These are phyloP conservation scores for Phytophthora vignae DNA, from an alignment of 352 stramenopile genomes.

Conservation along the genomic window DNA sequence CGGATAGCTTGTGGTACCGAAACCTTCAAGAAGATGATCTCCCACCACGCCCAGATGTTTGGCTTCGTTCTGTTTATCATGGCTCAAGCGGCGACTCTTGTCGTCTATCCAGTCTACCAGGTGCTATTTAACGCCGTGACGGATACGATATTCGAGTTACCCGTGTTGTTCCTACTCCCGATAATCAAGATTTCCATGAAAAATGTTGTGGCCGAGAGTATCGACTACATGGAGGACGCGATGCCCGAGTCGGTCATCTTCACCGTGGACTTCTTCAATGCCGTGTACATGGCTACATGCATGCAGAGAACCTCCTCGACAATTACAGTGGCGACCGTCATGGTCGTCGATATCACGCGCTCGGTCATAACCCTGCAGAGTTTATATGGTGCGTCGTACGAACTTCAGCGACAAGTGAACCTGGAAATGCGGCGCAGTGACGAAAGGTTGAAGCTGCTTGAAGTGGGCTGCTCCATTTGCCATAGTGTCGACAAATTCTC, in stretches of 20 bases:
- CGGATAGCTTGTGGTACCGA: slow-evolving; percentile 5
- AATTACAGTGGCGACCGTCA: background rate
- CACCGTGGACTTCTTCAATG: slow-evolving; percentile 29
- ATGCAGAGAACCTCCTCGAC: slow-evolving; percentile 21
- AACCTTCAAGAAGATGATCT: slow-evolving; percentile 18
- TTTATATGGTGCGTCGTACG: background rate
- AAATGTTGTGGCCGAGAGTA: slow-evolving; percentile 26
- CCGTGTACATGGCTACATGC: slow-evolving; percentile 17
- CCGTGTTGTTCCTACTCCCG: slow-evolving; percentile 16
- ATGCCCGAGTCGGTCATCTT: slow-evolving; percentile 43
- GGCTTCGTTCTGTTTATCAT: slow-evolving; percentile 24
- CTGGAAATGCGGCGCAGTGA: background rate
- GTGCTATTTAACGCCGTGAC: slow-evolving; percentile 17
- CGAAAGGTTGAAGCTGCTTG: background rate
- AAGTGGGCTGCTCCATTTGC: slow-evolving; percentile 20
- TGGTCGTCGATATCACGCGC: slow-evolving; percentile 6
- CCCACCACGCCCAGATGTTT: slow-evolving; percentile 17
- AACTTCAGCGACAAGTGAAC: too few species aligned
- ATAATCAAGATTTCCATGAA: slow-evolving; percentile 28
- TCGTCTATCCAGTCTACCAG: slow-evolving; percentile 24
- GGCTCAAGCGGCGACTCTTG: slow-evolving; percentile 19
- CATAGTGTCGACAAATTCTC: slow-evolving; percentile 10
- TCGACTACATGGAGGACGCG: slow-evolving; percentile 36
- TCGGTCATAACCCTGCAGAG: slow-evolving; percentile 3
- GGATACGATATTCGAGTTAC: slow-evolving; percentile 13